Conservation (phyloP, 2,329 filamentous ascomycete genomes). For the Colletotrichum sp. region DNA sequence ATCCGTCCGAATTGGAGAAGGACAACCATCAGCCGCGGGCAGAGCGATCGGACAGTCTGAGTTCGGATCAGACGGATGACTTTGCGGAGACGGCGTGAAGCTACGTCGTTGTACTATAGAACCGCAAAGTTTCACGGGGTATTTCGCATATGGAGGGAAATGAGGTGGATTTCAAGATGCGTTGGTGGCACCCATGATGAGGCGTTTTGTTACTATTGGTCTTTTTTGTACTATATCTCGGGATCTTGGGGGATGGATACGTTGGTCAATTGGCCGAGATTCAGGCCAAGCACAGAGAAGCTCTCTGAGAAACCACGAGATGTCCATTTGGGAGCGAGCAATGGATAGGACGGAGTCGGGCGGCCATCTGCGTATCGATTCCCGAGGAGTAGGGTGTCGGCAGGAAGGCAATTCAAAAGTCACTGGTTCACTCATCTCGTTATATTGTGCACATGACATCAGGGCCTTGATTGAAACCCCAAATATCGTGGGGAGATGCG, state of each 20-base stretch:
- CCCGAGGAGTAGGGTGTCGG: conserved; percentile 3
- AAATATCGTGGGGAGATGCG: not conserved
- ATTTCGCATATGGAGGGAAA: not conserved
- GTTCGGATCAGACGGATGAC: conserved; percentile 3
- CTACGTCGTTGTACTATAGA: not conserved
- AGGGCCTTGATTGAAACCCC: not conserved
- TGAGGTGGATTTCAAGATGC: not conserved
- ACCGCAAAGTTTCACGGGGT: not conserved
- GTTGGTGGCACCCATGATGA: not conserved
- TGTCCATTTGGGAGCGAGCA: conserved; percentile 10
- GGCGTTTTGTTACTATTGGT: conserved; percentile 14
- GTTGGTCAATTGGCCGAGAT: not conserved
- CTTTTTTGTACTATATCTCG: conserved; percentile 21
- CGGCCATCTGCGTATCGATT: conserved; percentile 14
- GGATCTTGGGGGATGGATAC: conserved; percentile 10
- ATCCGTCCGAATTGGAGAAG: conserved; percentile 24
- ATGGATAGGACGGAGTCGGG: conserved; percentile 12
- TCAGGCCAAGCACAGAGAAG: not conserved
- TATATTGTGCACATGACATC: not conserved
- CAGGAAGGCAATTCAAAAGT: conserved; percentile 18
- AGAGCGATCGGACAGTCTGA: conserved; percentile 6
- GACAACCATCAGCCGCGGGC: not conserved
- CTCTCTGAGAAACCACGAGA: not conserved
- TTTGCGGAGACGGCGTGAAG: conserved; percentile 3
- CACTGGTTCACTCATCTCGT: not conserved